phyloP scores from a whole-genome alignment of 192 early-diverging fungal species.

The Linnemannia hyalina region DNA sequence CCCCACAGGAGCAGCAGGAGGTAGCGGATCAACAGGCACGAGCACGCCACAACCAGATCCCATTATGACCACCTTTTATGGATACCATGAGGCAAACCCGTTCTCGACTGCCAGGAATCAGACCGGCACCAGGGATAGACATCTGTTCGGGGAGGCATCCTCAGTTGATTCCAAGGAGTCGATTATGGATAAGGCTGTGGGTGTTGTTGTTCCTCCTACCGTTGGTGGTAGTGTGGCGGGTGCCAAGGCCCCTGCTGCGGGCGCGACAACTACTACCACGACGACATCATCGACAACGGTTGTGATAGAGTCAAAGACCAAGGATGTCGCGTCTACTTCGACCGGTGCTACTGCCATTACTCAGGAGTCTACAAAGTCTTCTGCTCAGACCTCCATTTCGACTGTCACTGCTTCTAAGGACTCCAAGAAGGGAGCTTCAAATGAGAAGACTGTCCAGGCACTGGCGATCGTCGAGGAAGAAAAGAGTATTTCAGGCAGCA shows the following conservation, averaged over 20 bases:
- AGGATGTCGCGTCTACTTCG: not conserved
- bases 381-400: not conserved
- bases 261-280: not conserved
- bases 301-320: not conserved
- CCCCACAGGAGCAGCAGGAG: constrained; percentile 16
- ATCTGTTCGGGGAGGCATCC: constrained; percentile 46
- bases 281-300: not conserved
- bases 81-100: constrained; percentile 41
- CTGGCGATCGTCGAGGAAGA: not conserved
- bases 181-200: constrained; percentile 15
- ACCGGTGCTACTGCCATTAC: not conserved
- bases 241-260: not conserved
- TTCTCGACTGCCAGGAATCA: constrained; percentile 45
- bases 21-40: constrained; percentile 10
- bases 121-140: constrained; percentile 30
- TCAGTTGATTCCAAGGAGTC: constrained; percentile 38
- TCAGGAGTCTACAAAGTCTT: not conserved
- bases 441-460: not conserved
- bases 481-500: not conserved
- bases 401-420: not conserved
- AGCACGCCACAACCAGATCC: constrained; percentile 35
- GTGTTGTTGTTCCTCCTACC: not conserved
- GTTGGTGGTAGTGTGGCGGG: not conserved
- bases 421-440: not conserved
- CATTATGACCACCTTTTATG: constrained; percentile 47